Base-by-base conservation (phyloP, 371 early-diverging fungal genomes). In the Mucor sp. region DNA sequence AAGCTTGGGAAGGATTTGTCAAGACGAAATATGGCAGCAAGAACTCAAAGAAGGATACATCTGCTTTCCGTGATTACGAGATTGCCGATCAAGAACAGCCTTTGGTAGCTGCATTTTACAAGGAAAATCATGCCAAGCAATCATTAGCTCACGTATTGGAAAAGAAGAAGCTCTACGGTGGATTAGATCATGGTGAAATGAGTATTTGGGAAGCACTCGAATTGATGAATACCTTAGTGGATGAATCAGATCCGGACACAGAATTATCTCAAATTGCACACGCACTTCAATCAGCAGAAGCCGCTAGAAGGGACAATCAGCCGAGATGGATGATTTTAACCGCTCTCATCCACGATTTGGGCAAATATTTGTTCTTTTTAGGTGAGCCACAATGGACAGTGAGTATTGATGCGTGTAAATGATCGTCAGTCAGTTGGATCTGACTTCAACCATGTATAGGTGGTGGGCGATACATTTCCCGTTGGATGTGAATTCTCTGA, bases 351-450 rank as follows among this genome's bases (percentile, higher is more conserved):
- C 89, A 88, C 70, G 89, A 88, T 62, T 66, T 85, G 11, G 89
- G 89, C 14, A 88, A 88, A 70, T 73, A 82, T 28, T 59, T 88
- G 8, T 76, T 71, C 43, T 79, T 85, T 37, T 60, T 77, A 50
- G 85, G 80, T 3, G 85, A 82, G 23, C 78, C 81, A 21, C 88
- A 88, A 62, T 87, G 85, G 86, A 74, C 82, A 32, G 87, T 85
- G 64, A 78, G 67, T 67, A 32, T 6, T 21, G 15, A 48, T 25
- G 23, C 12, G 23, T 1, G 12, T 11, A 6, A n/a, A n/a, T n/a
- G n/a, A n/a, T n/a, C n/a, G n/a, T n/a, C 23, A 14, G 12, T 48
- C 23, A 23, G 1, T 48, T 48, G 23, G 12, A 35, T 48, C 56
- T 57, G 56, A 55, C 17, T n/a, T 9, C 37, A 17, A 17, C 19